phyloP scores from a whole-genome alignment of 352 stramenopile genomes.

The Phytophthora pseudosyringae region DNA sequence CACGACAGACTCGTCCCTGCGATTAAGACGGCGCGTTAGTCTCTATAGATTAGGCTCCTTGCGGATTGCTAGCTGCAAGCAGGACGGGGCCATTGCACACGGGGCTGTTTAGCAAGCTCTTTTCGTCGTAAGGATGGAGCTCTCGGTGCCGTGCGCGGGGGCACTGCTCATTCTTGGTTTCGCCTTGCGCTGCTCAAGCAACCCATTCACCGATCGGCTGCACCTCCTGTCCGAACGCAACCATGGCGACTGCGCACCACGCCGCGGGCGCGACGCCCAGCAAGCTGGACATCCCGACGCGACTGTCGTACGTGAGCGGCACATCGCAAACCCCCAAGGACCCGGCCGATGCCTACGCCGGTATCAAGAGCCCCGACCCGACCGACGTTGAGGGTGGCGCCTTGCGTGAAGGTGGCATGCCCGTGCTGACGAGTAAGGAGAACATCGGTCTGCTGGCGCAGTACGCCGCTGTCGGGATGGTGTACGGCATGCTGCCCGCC shows the following conservation, averaged over 20 bases:
- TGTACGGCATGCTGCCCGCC: slow-evolving; percentile 52
- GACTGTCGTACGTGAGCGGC: slow-evolving; percentile 51
- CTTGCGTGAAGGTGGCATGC: slow-evolving; percentile 40
- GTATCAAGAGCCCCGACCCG: slow-evolving; percentile 34
- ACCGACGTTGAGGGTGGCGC: slow-evolving; percentile 48
- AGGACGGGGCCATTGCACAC: neutral
- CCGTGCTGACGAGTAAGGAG: slow-evolving; percentile 46
- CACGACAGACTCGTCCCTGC: slow-evolving; percentile 15
- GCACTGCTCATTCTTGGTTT: slow-evolving; percentile 29
- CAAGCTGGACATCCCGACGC: slow-evolving; percentile 39
- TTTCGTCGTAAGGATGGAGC: slow-evolving; percentile 2
- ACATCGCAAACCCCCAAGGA: slow-evolving; percentile 28
- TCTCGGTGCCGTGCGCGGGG: neutral
- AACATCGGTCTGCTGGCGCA: slow-evolving; percentile 54
- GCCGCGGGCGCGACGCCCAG: slow-evolving; percentile 26
- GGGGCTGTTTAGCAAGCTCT: slow-evolving; percentile 20
- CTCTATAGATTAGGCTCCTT: slow-evolving; percentile 15
- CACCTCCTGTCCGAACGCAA: slow-evolving; percentile 2
- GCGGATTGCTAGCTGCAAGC: slow-evolving; percentile 1
- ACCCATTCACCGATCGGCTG: neutral
- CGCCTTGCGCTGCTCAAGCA: slow-evolving; percentile 25
- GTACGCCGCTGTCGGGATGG: slow-evolving; percentile 57
- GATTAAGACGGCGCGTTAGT: slow-evolving; percentile 4
- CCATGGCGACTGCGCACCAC: slow-evolving; percentile 33
- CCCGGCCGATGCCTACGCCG: slow-evolving; percentile 27